Base-by-base conservation (phyloP, 176 grass and related monocot species). In the Zizania latifolia region DNA sequence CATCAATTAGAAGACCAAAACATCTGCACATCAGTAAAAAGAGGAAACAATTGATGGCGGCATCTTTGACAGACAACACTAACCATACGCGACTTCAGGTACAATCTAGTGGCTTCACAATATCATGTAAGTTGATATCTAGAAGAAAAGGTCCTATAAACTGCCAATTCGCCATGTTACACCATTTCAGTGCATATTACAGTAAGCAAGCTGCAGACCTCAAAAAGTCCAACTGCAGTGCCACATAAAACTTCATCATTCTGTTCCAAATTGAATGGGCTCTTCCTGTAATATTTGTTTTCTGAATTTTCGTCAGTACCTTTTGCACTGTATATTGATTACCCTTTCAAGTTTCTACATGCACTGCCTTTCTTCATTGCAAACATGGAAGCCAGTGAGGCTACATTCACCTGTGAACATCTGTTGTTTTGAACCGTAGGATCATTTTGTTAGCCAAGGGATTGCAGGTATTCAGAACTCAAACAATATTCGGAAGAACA, bases 231-330 rank as follows among this genome's bases (percentile, higher is more conserved):
- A 48, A 41, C 31, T 46, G 59, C 29, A 78, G 68, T 28, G 60
- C 76, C 74, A 73, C 75, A 79, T 73, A 17, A 81, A 65, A 56
- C 24, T 77, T 48, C 65, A 77, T 87, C 45, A 82, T 77, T 36
- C 46, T 50, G 65, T 77, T 77, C 35, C 50, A 82, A 81, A 64
- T 11, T 71, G 84, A 44, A 70, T 62, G 36, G 39, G 39, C 46
- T 60, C 44, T 43, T 75, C 83, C 21, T 82, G 37, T 63, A 37
- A 15, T 77, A 75, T 62, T 70, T 77, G 35, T 23, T 57, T 29
- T 57, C 35, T 16, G 16, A 30, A 43, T 28, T 46, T 65, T 65
- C 72, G 72, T 50, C 66, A 50, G 27, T 41, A 2, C 35, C 16
- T 55, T 62, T 41, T 56, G n/a, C 40, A 44, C 34, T 65, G 65